These are phyloP conservation scores for Bonia amplexicaulis DNA, from an alignment of 176 grass and related monocot genomes.

Conservation along the genomic window DNA sequence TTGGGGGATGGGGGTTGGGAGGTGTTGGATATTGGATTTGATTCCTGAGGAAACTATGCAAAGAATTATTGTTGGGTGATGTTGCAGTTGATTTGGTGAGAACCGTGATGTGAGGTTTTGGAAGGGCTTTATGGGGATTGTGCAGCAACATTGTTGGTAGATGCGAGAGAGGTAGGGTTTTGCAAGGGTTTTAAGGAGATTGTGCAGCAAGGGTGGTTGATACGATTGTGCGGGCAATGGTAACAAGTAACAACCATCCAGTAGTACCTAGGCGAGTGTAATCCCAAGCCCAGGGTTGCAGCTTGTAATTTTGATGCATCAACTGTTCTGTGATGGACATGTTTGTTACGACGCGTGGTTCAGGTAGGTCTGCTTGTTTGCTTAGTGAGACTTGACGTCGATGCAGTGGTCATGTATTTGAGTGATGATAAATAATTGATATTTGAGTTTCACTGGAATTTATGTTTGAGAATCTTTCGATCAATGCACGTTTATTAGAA, in stretches of 20 bases:
- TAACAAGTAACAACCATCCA: not conserved
- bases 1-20: too few species aligned
- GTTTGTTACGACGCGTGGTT: not conserved
- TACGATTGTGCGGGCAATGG: not conserved
- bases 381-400: not conserved
- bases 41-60: not conserved
- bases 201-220: not conserved
- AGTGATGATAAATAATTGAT: too few species aligned
- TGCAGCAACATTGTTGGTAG: not conserved
- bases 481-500: too few species aligned
- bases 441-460: too few species aligned
- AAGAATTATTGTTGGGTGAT: not conserved
- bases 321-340: not conserved
- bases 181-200: constrained; percentile 28
- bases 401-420: too few species aligned
- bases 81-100: not conserved
- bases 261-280: not conserved
- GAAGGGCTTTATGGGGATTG: constrained; percentile 5
- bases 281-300: not conserved
- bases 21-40: not conserved
- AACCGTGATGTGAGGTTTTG: not conserved
- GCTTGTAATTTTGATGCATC: not conserved
- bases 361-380: not conserved
- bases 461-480: too few species aligned
- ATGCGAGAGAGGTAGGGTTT: not conserved